Conservation (phyloP, 768 basidiomycete species). For the Kockovaella imperatae region DNA sequence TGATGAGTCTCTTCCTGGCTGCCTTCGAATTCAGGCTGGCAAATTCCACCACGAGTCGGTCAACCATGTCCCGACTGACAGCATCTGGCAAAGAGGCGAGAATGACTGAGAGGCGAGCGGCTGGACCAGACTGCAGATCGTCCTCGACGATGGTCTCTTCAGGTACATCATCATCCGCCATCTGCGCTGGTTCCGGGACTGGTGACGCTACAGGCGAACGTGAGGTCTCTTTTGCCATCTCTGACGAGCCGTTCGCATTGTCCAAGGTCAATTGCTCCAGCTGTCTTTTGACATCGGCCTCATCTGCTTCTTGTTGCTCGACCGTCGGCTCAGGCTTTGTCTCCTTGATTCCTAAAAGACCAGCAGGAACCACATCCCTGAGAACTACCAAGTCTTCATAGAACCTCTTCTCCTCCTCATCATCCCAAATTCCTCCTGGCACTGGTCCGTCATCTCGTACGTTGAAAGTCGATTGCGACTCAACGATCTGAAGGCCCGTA, state of each 20-base stretch:
- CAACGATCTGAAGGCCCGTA: slow-evolving; percentile 44
- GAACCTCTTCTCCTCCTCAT: slow-evolving; percentile 89
- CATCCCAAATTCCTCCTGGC: slow-evolving; percentile 87
- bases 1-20: slow-evolving; percentile 80
- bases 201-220: slow-evolving; percentile 6
- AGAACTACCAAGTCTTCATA: slow-evolving; percentile 89
- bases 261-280: slow-evolving; percentile 49
- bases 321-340: slow-evolving; percentile 20
- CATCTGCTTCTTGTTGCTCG: slow-evolving; percentile 48
- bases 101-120: slow-evolving; percentile 81
- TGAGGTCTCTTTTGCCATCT: slow-evolving; percentile 17
- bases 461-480: slow-evolving; percentile 35
- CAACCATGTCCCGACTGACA: slow-evolving; percentile 80
- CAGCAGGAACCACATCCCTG: slow-evolving; percentile 81
- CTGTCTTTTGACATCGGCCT: slow-evolving; percentile 61
- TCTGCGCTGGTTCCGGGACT: not conserved
- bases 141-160: slow-evolving; percentile 19
- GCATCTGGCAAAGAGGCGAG: slow-evolving; percentile 87
- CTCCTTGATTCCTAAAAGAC: slow-evolving; percentile 65
- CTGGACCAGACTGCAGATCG: slow-evolving; percentile 74
- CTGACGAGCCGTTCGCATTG: slow-evolving; percentile 1
- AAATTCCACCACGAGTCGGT: slow-evolving; percentile 91
- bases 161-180: not conserved
- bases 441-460: slow-evolving; percentile 54
- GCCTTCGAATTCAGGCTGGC: slow-evolving; percentile 95